These are phyloP conservation scores for Metarhizium robertsii DNA, from an alignment of 2,329 filamentous ascomycete species.

Conservation along the genomic window DNA sequence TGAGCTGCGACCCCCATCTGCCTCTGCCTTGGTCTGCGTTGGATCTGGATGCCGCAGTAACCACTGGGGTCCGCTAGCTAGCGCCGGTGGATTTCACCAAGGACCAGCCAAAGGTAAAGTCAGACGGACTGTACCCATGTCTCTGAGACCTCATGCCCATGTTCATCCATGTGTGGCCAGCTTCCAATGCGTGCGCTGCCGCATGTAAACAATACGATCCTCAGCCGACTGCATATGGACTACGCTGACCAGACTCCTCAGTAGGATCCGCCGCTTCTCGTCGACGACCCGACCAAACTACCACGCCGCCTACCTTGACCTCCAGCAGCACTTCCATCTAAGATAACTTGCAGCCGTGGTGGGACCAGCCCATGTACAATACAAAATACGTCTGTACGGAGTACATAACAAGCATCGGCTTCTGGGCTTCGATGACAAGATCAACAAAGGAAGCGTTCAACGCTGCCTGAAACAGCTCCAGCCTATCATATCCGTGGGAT, in stretches of 20 bases:
- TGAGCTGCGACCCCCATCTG: neutral
- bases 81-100: neutral
- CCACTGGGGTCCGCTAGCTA: constrained; percentile 9
- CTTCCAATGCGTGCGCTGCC: neutral
- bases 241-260: neutral
- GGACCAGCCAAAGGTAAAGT: neutral
- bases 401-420: neutral
- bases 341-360: neutral
- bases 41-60: constrained; percentile 15
- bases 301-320: neutral
- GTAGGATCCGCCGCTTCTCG: neutral
- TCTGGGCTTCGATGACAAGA: no score
- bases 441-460: neutral
- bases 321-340: neutral
- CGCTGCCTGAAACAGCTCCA: neutral
- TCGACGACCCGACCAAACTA: neutral
- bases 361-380: neutral
- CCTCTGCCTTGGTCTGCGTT: constrained; percentile 1
- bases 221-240: neutral
- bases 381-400: neutral
- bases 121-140: neutral
- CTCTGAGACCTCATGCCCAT: neutral
- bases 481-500: neutral
- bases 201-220: neutral
- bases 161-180: neutral